Conservation (phyloP, 441 rosid species). For the Manihot esculenta region DNA sequence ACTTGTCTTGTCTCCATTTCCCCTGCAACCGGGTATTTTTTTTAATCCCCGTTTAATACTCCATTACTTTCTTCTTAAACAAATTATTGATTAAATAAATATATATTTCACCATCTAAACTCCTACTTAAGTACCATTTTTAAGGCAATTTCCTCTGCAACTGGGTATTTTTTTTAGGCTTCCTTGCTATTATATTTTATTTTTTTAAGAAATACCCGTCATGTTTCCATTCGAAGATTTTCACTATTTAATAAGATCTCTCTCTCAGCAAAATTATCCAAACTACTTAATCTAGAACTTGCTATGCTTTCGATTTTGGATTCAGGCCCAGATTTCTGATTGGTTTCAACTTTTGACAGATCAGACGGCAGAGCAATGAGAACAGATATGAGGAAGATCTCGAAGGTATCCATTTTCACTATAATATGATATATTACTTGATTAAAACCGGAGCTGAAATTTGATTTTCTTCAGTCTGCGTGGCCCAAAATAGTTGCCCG, state of each 20-base stretch:
- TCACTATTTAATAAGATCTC: not conserved
- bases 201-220: not conserved
- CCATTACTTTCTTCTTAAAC: slow-evolving; percentile 12
- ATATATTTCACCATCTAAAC: not conserved
- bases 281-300: not conserved
- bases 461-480: slow-evolving; percentile 42
- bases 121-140: not conserved
- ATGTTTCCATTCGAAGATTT: slow-evolving; percentile 15
- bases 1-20: slow-evolving; percentile 61
- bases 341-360: slow-evolving; percentile 8
- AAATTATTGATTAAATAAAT: not conserved
- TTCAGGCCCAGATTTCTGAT: too few species aligned
- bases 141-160: slow-evolving; percentile 7
- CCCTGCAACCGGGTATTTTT: slow-evolving; percentile 54
- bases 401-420: slow-evolving; percentile 42
- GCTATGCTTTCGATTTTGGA: too few species aligned
- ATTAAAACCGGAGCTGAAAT: not conserved
- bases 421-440: not conserved
- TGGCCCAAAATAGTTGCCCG: slow-evolving; percentile 77
- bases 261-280: not conserved
- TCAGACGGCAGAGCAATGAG: slow-evolving; percentile 39
- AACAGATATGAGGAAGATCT: slow-evolving; percentile 45
- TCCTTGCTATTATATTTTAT: slow-evolving; percentile 1
- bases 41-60: slow-evolving; percentile 18
- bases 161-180: slow-evolving; percentile 17